Percentiles rank a stretch among this genome's conserved stretches.
Conservation (phyloP, 2,329 filamentous ascomycete genomes). For the Fusarium goolgardi region DNA sequence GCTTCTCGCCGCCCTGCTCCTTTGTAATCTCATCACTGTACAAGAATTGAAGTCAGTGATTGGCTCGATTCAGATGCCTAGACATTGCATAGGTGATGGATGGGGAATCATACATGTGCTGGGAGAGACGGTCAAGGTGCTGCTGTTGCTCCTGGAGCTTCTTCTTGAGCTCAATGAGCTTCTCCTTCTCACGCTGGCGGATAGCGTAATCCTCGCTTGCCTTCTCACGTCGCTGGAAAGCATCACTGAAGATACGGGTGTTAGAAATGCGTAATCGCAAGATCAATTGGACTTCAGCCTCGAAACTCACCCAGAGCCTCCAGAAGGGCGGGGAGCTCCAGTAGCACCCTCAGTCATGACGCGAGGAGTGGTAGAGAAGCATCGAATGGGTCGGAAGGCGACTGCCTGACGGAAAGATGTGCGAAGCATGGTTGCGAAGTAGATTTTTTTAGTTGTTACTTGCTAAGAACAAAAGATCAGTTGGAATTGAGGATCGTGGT, state of each 20-base stretch:
- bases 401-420: slow-evolving; percentile 69
- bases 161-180: slow-evolving; percentile 81
- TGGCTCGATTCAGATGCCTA: neutral
- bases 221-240: slow-evolving; percentile 91
- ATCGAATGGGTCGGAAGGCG: slow-evolving; percentile 64
- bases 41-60: slow-evolving; percentile 22
- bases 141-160: slow-evolving; percentile 81
- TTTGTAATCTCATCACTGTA: slow-evolving; percentile 80
- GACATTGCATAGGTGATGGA: slow-evolving; percentile 6
- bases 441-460: slow-evolving; percentile 20
- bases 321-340: slow-evolving; percentile 67
- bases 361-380: slow-evolving; percentile 72
- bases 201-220: slow-evolving; percentile 89
- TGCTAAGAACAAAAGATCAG: slow-evolving; percentile 17
- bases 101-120: slow-evolving; percentile 77
- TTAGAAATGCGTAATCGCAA: slow-evolving; percentile 13
- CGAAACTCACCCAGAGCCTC: slow-evolving; percentile 63
- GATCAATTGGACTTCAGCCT: slow-evolving; percentile 19
- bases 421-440: slow-evolving; percentile 70
- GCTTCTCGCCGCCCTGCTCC: slow-evolving; percentile 75
- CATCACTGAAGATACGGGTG: slow-evolving; percentile 69
- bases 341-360: slow-evolving; percentile 78
- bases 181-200: slow-evolving; percentile 87
- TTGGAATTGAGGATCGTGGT: slow-evolving; percentile 22
- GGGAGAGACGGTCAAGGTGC: slow-evolving; percentile 85